Evolutionary conservation across 768 basidiomycete genomes (phyloP).

Genomic region (Strobilomyces dryophilus): DNA sequence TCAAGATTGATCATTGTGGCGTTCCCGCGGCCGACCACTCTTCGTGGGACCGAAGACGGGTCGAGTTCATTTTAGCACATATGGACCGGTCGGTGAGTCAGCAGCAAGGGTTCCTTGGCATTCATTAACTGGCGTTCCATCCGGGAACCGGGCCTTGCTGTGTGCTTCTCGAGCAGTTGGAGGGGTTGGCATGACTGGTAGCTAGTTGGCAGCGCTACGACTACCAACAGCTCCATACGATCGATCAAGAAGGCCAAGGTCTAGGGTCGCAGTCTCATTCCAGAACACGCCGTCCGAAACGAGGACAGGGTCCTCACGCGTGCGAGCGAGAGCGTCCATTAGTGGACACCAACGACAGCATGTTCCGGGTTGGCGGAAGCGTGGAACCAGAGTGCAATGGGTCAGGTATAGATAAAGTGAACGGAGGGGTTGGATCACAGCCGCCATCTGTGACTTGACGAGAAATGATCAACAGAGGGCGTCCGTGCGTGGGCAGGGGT

Average conservation of each 20-base stretch:
- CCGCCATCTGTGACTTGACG: not conserved
- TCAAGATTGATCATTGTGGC: constrained; percentile 4
- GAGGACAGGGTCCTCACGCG: constrained; percentile 14
- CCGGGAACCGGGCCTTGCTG: constrained; percentile 7
- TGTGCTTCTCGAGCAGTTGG: not conserved
- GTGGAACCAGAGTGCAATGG: not conserved
- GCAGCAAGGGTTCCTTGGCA: not conserved
- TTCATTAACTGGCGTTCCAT: not conserved
- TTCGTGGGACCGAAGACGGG: not conserved
- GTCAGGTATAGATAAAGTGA: constrained; percentile 3
- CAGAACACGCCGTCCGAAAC: constrained; percentile 3
- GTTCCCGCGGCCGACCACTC: constrained; percentile 15
- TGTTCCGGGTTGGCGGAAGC: constrained; percentile 6
- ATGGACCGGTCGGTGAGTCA: not conserved
- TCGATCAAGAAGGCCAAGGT: not conserved
- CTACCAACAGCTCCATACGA: not conserved
- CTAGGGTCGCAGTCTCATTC: constrained; percentile 4
- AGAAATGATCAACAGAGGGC: not conserved
- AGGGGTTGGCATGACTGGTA: not conserved
- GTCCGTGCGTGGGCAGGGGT: constrained; percentile 2
- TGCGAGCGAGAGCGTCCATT: constrained; percentile 11
- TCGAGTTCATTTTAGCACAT: not conserved
- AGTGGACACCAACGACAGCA: constrained; percentile 3
- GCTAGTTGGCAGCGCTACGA: not conserved
- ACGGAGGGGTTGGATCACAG: constrained; percentile 1